These are phyloP conservation scores for Senecio squalidus DNA, from an alignment of 140 eudicot species.

Conservation along the genomic window DNA sequence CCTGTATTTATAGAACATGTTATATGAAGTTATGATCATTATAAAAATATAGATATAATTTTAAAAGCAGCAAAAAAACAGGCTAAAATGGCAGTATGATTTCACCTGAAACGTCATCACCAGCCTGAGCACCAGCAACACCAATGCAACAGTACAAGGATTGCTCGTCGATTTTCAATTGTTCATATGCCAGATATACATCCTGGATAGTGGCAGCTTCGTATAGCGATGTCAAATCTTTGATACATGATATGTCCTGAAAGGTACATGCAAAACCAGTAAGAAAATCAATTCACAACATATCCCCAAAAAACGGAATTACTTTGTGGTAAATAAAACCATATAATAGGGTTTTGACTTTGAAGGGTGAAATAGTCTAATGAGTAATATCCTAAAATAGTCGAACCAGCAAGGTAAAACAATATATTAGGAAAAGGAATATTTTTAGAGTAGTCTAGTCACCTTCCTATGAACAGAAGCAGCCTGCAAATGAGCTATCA, in stretches of 20 bases:
- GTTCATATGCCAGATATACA: slow-evolving; percentile 81
- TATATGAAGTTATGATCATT: background rate
- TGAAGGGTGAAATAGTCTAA: background rate
- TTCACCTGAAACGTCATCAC: slow-evolving; percentile 65
- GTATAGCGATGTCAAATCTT: slow-evolving; percentile 67
- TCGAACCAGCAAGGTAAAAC: background rate
- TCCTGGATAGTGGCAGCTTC: slow-evolving; percentile 84
- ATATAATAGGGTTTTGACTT: background rate
- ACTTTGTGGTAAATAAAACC: background rate
- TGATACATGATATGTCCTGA: slow-evolving; percentile 93
- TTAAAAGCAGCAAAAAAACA: background rate
- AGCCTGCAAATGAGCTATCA: slow-evolving; percentile 94
- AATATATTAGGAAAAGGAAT: background rate
- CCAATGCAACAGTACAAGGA: slow-evolving; percentile 91
- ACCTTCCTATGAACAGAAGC: slow-evolving; percentile 96
- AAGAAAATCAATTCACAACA: background rate
- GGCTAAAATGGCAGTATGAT: background rate
- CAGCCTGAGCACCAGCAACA: slow-evolving; percentile 85
- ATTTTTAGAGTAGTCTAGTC: background rate
- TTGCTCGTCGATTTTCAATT: slow-evolving; percentile 78
- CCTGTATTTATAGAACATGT: slow-evolving; percentile 16
- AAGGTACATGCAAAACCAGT: background rate
- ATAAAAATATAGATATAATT: background rate
- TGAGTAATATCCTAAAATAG: background rate
- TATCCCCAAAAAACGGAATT: background rate